These are phyloP conservation scores for Hyphopichia homilentoma DNA, from an alignment of 805 yeast genomes.

Conservation along the genomic window DNA sequence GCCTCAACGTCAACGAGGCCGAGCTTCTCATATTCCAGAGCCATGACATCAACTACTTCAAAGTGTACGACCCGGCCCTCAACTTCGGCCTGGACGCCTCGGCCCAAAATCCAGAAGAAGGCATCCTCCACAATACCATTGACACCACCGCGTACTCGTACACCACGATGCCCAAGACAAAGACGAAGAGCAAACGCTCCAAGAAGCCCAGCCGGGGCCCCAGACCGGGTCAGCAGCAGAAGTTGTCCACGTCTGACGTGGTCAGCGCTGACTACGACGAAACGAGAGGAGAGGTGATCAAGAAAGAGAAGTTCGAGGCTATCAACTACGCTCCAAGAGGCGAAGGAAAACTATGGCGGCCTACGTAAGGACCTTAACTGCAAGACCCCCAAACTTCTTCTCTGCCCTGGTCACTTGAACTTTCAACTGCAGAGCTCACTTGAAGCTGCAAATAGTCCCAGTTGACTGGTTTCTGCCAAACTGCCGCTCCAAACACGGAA, in stretches of 20 bases:
- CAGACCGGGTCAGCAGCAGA: conserved; percentile 3
- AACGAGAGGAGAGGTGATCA: conserved; percentile 16
- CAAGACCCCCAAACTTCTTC: no score
- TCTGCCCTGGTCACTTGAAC: no score
- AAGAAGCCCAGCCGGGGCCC: conserved; percentile 18
- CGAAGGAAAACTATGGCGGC: conserved; percentile 57
- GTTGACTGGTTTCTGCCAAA: no score
- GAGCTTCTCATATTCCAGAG: conserved; percentile 38
- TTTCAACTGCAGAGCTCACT: no score
- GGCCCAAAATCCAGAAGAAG: conserved; percentile 18
- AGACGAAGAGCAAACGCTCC: conserved; percentile 8
- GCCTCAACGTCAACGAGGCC: conserved; percentile 50
- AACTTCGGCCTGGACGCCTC: conserved; percentile 9
- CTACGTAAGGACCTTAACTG: no score
- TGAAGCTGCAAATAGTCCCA: no score
- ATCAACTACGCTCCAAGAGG: conserved; percentile 62
- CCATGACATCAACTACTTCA: conserved; percentile 29
- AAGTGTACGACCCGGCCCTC: conserved; percentile 23
- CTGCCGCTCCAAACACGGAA: no score
- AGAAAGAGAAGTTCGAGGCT: conserved; percentile 42
- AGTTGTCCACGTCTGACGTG: conserved; percentile 3
- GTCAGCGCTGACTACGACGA: neutral
- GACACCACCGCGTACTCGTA: conserved; percentile 30
- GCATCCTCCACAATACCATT: conserved; percentile 27
- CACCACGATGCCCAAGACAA: conserved; percentile 3